Base-by-base conservation (phyloP, 1,284 basidiomycete species). In the Gymnopus androsaceus region DNA sequence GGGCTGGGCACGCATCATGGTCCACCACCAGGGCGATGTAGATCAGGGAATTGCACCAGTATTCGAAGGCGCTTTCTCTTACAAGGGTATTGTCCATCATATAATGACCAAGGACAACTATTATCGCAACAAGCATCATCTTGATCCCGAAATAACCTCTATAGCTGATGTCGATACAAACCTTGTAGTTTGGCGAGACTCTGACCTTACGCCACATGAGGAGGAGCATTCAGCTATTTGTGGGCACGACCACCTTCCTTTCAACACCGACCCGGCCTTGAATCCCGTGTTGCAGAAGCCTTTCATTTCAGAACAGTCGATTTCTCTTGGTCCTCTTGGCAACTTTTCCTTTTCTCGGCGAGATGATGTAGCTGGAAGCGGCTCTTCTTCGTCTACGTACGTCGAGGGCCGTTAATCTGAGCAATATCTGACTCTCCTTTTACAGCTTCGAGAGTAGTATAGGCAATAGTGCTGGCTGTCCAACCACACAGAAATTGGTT, bases 41-140 rank as follows among this genome's bases (percentile, higher is more conserved):
- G 69, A 68, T 12, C 64, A 63, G 51, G 77, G 77, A 56, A 60
- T 76, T 28, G 65, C 81, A 3, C 87, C 87, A 2, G 68, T 81
- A 2, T 92, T 87, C 66, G 90, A 94, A 66, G 92, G 92, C 54
- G 83, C 86, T 7, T 94, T 94, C 72, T 80, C 81, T 8, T 78
- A 82, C 15, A 70, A 82, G 45, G 90, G 90, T 17, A 75, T 84
- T 55, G 75, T 81, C n/a, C 85, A 91, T 71, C 88, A 92, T 66
- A 76, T 94, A 60, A 77, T 87, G 69, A 88, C 87, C 12, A 81
- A 78, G 62, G 84, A 87, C 25, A 86, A 87, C 64, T 94, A 93
- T 71, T 63, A 85, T 36, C 80, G 82, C 44, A 78, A 79, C 64
- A 84, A 80, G 55, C 77, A 81, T 46, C 69, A 73, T 12, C 71